Evolutionary conservation across 257 asterid genomes (phyloP), one percentile per base, ranked within the genome.

Genomic region (Misopates orontium): DNA sequence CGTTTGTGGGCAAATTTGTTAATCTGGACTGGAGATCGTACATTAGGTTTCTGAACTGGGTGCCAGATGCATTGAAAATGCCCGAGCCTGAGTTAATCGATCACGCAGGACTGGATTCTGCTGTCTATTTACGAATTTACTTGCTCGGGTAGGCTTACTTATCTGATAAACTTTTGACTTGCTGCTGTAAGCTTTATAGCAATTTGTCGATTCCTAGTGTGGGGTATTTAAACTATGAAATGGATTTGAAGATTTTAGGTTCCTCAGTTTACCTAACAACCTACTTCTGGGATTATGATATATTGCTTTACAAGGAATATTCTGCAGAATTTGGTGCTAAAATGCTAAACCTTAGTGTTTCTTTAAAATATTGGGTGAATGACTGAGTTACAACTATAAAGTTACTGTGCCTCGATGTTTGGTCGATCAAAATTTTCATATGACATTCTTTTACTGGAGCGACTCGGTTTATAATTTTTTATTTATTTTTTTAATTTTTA

Each of bases 21-120:
- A 93, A 93, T 76, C 79, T 93, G 73, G 96, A 93, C 61, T 87
- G 87, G 78, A 81, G 85, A 32, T 77, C 97, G 0, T 93, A 93
- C 67, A 66, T 84, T 73, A 76, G 85, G 62, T 93, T 93, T 78
- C 83, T 90, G 68, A 83, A 81, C 71, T 93, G 99, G 99, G 89
- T 93, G 76, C 99, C 94, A 14, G 87, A 86, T 50, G 97, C 99
- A 42, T 51, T 93, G 76, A 83, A 70, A 82, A 93, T 90, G 99
- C 97, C 99, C 12, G 97, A 93, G 82, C 77, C 90, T 0, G 99
- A 90, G 85, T 91, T 93, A 31, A 93, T 93, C 60, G 88, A 86
- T 61, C 99, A 93, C 36, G 97, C 99, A 22, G 99, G 99, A 55
- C 78, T 93, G 76, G 99, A 93, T 74, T 93, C 99, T 31, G 97